A percentile compares a stretch with the other conserved stretches of the same genome.
Evolutionary conservation across 2,329 filamentous ascomycete genomes (phyloP).

Genomic region (Furcasterigmium furcatum): DNA sequence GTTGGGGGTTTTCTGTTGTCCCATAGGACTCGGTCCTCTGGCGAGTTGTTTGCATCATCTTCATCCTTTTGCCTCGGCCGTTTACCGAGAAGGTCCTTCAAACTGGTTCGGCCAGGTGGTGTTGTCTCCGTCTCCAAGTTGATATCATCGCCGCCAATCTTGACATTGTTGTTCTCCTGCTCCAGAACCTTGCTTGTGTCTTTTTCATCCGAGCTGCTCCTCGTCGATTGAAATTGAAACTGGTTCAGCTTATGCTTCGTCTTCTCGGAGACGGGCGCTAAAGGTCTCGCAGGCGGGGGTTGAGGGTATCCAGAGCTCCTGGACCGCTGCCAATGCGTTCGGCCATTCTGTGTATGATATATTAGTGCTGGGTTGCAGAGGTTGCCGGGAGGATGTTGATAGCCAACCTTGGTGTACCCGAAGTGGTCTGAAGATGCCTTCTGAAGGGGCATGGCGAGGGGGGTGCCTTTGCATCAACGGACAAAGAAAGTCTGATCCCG

Average conservation of each 20-base stretch:
- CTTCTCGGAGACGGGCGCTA: slow-evolving; percentile 50
- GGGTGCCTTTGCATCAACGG: slow-evolving; percentile 18
- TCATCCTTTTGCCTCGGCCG: slow-evolving; percentile 34
- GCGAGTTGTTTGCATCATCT: slow-evolving; percentile 47
- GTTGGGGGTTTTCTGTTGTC: slow-evolving; percentile 43
- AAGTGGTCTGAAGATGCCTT: slow-evolving; percentile 34
- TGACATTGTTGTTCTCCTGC: no score
- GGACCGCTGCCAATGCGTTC: slow-evolving; percentile 50
- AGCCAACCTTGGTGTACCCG: slow-evolving; percentile 1
- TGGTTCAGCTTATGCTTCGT: slow-evolving; percentile 59
- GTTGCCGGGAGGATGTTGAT: no score
- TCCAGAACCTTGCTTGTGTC: no score
- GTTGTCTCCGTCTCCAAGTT: slow-evolving; percentile 7
- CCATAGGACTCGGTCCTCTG: slow-evolving; percentile 61
- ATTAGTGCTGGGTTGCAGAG: no score
- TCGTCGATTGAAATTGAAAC: slow-evolving; percentile 47
- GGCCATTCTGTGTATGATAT: slow-evolving; percentile 19
- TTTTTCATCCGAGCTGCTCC: no score
- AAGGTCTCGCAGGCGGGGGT: slow-evolving; percentile 24
- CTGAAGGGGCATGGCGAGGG: slow-evolving; percentile 26
- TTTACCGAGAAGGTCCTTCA: slow-evolving; percentile 55
- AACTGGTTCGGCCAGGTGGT: slow-evolving; percentile 34
- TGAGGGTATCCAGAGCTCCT: slow-evolving; percentile 28
- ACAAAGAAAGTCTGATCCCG: no score
- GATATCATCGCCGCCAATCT: no score